A percentile compares a stretch with the other conserved stretches of the same genome.
Evolutionary conservation across 1,284 basidiomycete genomes (phyloP).

Genomic region (Vanrija pseudolonga): DNA sequence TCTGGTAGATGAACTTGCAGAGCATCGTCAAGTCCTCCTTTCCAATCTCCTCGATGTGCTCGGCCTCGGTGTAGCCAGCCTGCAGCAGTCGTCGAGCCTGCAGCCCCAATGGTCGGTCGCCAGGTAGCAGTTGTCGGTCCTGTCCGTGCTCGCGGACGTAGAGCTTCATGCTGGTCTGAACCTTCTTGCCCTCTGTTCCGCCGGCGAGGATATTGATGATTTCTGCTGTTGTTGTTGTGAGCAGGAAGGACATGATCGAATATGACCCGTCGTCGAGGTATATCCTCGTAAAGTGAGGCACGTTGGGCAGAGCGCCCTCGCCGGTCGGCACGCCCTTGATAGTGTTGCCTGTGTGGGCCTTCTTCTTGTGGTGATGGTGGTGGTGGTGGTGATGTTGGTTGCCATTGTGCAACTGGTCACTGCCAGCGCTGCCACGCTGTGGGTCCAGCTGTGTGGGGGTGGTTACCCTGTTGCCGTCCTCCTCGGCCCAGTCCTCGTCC

Average conservation of each 20-base stretch:
- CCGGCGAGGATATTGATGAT: slow-evolving; percentile 59
- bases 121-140: slow-evolving; percentile 74
- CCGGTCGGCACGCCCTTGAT: neutral
- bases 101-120: slow-evolving; percentile 81
- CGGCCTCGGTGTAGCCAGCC: slow-evolving; percentile 82
- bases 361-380: neutral
- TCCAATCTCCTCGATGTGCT: slow-evolving; percentile 75
- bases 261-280: slow-evolving; percentile 73
- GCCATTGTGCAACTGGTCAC: neutral
- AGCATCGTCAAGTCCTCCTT: slow-evolving; percentile 80
- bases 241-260: slow-evolving; percentile 64
- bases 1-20: slow-evolving; percentile 72
- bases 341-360: neutral
- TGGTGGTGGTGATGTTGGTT: neutral
- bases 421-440: neutral
- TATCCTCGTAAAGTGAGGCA: slow-evolving; percentile 60
- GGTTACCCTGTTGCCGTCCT: neutral
- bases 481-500: slow-evolving; percentile 36
- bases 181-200: slow-evolving; percentile 53
- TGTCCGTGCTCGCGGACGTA: slow-evolving; percentile 79
- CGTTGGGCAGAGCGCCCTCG: neutral
- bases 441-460: neutral
- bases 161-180: slow-evolving; percentile 61
- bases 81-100: slow-evolving; percentile 80
- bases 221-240: slow-evolving; percentile 66